Base-by-base conservation (phyloP, 202 grass and related monocot genomes). In the Hordeum pubiflorum region DNA sequence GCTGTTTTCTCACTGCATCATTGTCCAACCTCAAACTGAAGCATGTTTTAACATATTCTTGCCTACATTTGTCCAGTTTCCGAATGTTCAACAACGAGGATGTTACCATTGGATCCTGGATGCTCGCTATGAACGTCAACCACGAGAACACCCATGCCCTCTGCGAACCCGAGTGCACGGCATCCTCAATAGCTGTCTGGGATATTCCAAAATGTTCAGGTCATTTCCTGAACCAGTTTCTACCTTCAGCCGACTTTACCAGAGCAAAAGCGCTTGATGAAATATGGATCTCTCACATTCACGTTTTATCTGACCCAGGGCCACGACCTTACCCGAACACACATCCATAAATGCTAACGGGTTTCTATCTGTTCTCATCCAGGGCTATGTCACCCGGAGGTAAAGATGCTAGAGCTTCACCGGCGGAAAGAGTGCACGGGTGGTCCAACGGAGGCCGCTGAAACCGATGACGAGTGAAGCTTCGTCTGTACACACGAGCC, bases 131-230 rank as follows among this genome's bases (percentile, higher is more conserved):
- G 97, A 99, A 99, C 15, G 97, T 99, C 2, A 99, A 99, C 85
- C 92, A 99, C 58, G 97, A 99, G 87, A 93, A 99, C 67, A 86
- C 87, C 0, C 92, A 88, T 79, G 78, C 87, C 33, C 91, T 99
- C 31, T 99, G 97, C 70, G 87, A 89, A 38, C 72, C 85, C 55
- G 97, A 99, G 70, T 99, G 97, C 72, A 83, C 87, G 4, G 46
- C 84, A 21, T 93, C 92, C 32, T 90, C 97, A 83, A 85, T 99
- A 86, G 92, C 97, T 56, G 97, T 99, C 54, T 99, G 97, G 97
- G 97, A 99, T 80, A 99, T 99, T 75, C 97, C 97, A 74, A 96
- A 91, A 91, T 99, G 97, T 64, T 99, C 97, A 99, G 97, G 97
- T 96, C 69, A 32, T 31, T 82, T 52, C 15, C 44, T 86, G 70